These are phyloP conservation scores for Debaryomyces prosopidis DNA, from an alignment of 805 yeast genomes.

Conservation along the genomic window DNA sequence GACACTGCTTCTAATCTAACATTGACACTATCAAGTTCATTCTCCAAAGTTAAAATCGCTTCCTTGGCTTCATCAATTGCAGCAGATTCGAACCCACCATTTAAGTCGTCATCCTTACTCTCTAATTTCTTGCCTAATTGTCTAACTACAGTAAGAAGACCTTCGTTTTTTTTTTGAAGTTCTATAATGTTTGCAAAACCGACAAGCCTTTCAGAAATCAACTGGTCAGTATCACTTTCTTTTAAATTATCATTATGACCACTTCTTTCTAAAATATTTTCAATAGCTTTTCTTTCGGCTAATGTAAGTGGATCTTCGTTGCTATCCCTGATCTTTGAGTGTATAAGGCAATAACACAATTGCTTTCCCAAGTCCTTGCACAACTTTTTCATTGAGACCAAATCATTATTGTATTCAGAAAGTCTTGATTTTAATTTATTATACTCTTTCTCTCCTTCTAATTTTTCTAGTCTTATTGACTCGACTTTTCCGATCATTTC, in stretches of 20 bases:
- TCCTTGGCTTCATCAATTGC: conserved; percentile 66
- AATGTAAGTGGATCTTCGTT: conserved; percentile 61
- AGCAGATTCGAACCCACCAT: conserved; percentile 42
- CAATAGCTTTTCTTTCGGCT: conserved; percentile 66
- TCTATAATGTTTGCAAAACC: conserved; percentile 67
- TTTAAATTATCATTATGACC: conserved; percentile 25
- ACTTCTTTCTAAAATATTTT: conserved; percentile 47
- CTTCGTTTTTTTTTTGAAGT: conserved; percentile 72
- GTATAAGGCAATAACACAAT: conserved; percentile 71
- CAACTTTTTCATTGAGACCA: conserved; percentile 51
- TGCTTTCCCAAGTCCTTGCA: conserved; percentile 79
- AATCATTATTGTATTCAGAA: conserved; percentile 48
- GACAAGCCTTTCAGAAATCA: conserved; percentile 74
- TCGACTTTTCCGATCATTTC: conserved; percentile 56
- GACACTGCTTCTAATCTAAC: conserved; percentile 52
- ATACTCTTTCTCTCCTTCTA: conserved; percentile 41
- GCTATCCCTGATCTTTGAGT: conserved; percentile 56
- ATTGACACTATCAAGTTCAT: conserved; percentile 53
- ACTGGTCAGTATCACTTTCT: conserved; percentile 66
- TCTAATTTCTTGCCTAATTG: conserved; percentile 74
- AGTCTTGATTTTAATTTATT: conserved; percentile 31
- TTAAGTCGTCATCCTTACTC: conserved; percentile 49
- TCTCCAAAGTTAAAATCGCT: conserved; percentile 63
- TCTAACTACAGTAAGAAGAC: conserved; percentile 67
- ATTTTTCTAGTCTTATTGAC: conserved; percentile 50